A percentile compares a stretch with the other conserved stretches of the same genome.
Conservation (phyloP, 2,329 filamentous ascomycete species). For the Colletotrichum lindemuthianum region DNA sequence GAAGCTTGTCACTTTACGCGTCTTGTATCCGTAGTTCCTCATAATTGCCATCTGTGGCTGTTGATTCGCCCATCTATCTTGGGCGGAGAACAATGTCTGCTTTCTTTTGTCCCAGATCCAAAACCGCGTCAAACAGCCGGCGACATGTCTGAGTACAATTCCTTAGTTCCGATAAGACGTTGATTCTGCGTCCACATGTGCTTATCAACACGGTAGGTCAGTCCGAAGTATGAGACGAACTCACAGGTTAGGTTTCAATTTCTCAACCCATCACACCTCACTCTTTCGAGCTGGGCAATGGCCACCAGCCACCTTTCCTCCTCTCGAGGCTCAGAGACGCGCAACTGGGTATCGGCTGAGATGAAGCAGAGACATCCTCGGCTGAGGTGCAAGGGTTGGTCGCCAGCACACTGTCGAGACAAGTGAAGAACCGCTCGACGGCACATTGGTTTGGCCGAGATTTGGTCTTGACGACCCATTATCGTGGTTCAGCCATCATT, state of each 20-base stretch:
- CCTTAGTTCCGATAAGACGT: not conserved
- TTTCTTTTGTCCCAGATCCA: slow-evolving; percentile 18
- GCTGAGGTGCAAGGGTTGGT: not conserved
- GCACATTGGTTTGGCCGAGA: slow-evolving; percentile 5
- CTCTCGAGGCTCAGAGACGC: not conserved
- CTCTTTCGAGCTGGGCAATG: no score
- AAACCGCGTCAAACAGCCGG: slow-evolving; percentile 11
- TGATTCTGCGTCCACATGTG: slow-evolving; percentile 11
- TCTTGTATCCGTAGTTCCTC: no score
- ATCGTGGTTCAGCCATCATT: slow-evolving; percentile 7
- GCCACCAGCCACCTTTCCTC: not conserved
- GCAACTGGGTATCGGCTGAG: slow-evolving; percentile 11
- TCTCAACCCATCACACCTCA: no score
- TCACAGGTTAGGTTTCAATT: no score
- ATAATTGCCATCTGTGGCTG: not conserved
- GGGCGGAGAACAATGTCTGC: slow-evolving; percentile 12
- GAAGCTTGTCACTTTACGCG: no score
- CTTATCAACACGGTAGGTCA: no score
- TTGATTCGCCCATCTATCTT: not conserved
- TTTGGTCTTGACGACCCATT: slow-evolving; percentile 9
- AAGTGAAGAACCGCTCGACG: not conserved
- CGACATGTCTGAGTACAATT: slow-evolving; percentile 15
- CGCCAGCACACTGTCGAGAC: no score
- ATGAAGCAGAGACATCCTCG: slow-evolving; percentile 25
- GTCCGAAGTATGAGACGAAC: no score